Percentiles rank a stretch among this genome's conserved stretches.
Evolutionary conservation across 768 basidiomycete species (phyloP).

Genomic region (Leccinum uliginosum): DNA sequence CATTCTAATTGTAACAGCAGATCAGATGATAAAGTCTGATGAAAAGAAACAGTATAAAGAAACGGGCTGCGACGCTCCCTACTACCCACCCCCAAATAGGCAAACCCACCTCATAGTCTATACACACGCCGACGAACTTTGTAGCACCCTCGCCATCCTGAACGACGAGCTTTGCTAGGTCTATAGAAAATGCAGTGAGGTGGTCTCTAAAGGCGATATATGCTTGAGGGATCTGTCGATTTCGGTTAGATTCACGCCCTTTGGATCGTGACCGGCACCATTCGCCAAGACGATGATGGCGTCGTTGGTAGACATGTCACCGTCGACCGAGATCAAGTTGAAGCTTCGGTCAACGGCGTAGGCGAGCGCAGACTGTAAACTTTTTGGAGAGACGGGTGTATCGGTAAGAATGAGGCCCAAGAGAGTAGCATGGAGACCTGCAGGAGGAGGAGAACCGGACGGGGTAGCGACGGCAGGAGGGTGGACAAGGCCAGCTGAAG

Average conservation of each 20-base stretch:
- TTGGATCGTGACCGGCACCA: conserved; percentile 64
- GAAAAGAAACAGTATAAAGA: not conserved
- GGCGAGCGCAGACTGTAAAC: conserved; percentile 79
- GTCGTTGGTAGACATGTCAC: conserved; percentile 98
- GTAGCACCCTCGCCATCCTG: conserved; percentile 97
- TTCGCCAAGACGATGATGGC: conserved; percentile 89
- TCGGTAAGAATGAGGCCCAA: conserved; percentile 93
- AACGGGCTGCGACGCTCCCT: not conserved
- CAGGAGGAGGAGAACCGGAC: conserved; percentile 20
- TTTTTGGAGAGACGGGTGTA: conserved; percentile 74
- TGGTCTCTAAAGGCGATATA: conserved; percentile 75
- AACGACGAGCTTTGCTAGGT: conserved; percentile 93
- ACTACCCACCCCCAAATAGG: not conserved
- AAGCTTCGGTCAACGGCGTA: conserved; percentile 93
- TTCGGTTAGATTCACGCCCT: conserved; percentile 40
- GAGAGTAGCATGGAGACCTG: conserved; percentile 85
- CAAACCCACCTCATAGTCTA: conserved; percentile 69
- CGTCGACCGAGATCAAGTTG: conserved; percentile 96
- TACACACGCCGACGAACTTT: conserved; percentile 92
- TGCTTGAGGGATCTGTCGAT: conserved; percentile 64
- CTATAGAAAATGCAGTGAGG: conserved; percentile 81
- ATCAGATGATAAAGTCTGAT: conserved; percentile 8
- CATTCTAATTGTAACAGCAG: conserved; percentile 47
- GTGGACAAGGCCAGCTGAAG: conserved; percentile 21
- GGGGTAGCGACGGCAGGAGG: conserved; percentile 1